A percentile compares a stretch with the other conserved stretches of the same genome.
Evolutionary conservation across 768 basidiomycete genomes (phyloP).

Genomic region (Terana coerulea): DNA sequence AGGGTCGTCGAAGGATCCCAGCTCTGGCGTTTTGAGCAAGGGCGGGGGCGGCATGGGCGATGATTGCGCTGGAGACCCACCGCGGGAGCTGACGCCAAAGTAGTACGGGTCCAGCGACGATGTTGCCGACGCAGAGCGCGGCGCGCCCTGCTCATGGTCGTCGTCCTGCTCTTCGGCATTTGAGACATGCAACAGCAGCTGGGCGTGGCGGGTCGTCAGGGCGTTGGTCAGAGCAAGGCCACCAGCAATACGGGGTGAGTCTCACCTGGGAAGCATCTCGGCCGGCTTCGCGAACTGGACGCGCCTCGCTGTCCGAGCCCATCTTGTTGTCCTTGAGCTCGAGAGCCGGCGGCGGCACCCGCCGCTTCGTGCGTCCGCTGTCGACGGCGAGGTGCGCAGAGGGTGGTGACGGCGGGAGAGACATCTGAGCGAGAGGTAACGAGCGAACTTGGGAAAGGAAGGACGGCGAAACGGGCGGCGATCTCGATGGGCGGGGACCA

Average conservation of each 20-base stretch:
- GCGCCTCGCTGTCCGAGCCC: constrained; percentile 37
- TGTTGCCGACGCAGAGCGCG: constrained; percentile 70
- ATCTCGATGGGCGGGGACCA: constrained; percentile 11
- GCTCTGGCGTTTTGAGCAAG: constrained; percentile 61
- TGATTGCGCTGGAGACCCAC: constrained; percentile 60
- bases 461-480: constrained; percentile 24
- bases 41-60: constrained; percentile 28
- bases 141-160: constrained; percentile 43
- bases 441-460: constrained; percentile 34
- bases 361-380: constrained; percentile 38
- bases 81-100: constrained; percentile 68
- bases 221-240: constrained; percentile 11
- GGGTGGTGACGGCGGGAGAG: constrained; percentile 33
- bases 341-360: constrained; percentile 51
- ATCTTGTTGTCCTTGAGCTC: constrained; percentile 39
- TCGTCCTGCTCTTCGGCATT: constrained; percentile 27
- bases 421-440: constrained; percentile 37
- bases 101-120: constrained; percentile 89
- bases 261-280: constrained; percentile 32
- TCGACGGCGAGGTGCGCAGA: constrained; percentile 38
- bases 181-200: constrained; percentile 37
- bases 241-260: background rate
- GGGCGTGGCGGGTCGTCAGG: background rate
- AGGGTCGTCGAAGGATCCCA: constrained; percentile 45
- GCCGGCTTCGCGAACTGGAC: constrained; percentile 33